Conservation (phyloP, 441 rosid genomes). For the Euphorbia corollata region DNA sequence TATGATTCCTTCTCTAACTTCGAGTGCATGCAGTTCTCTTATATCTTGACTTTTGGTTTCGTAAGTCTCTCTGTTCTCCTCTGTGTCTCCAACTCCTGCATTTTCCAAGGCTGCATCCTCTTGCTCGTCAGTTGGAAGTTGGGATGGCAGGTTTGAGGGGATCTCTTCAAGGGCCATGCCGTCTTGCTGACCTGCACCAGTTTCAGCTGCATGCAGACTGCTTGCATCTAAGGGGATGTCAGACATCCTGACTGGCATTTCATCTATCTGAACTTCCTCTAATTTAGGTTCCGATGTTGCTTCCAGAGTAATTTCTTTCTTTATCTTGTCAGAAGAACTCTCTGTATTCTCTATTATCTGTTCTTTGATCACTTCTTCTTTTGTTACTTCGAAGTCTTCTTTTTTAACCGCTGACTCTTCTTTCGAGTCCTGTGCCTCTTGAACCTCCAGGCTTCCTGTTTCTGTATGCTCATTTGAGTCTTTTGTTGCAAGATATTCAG, state of each 20-base stretch:
- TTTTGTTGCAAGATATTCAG: conserved; percentile 15
- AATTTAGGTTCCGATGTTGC: conserved; percentile 17
- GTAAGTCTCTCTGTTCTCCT: conserved; percentile 12
- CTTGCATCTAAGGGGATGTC: conserved; percentile 14
- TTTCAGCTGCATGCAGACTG: conserved; percentile 14
- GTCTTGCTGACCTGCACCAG: conserved; percentile 20
- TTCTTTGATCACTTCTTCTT: conserved; percentile 19
- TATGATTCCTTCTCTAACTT: conserved; percentile 17
- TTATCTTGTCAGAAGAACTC: conserved; percentile 7
- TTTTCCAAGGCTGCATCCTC: conserved; percentile 14
- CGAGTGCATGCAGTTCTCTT: conserved; percentile 13
- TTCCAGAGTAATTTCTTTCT: conserved; percentile 11
- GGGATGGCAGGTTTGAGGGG: conserved; percentile 22
- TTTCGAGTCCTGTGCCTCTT: conserved; percentile 17
- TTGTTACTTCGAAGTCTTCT: conserved; percentile 18
- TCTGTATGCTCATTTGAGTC: conserved; percentile 23
- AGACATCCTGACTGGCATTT: conserved; percentile 14
- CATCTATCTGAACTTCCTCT: conserved; percentile 21
- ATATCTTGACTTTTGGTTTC: conserved; percentile 15
- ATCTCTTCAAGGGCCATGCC: conserved; percentile 18
- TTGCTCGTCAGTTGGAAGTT: conserved; percentile 18
- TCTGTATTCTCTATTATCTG: conserved; percentile 22
- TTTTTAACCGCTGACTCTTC: conserved; percentile 16
- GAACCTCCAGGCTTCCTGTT: conserved; percentile 17
- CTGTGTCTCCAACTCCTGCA: conserved; percentile 8